Evolutionary conservation across 352 stramenopile genomes (phyloP), one percentile per base, ranked within the genome.

Genomic region (Globisporangium alternatum): DNA sequence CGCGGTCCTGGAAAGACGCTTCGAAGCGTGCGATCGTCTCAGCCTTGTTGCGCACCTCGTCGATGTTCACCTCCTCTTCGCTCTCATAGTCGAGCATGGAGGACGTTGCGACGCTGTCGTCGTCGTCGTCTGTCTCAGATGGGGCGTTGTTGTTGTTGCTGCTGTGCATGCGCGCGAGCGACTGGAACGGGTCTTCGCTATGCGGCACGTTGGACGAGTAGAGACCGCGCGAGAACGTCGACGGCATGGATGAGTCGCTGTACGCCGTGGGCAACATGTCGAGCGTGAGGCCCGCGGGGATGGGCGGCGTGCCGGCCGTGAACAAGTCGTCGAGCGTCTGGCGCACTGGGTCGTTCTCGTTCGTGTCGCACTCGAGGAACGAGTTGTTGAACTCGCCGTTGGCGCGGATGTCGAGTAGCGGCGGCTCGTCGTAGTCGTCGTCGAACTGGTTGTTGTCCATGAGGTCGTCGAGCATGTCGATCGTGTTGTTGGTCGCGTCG

Each of bases 361-460:
- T 68, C 56, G 78, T 88, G 70, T 88, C 78, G 2, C 83, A 68
- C 41, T 77, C 67, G 8, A 88, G 55, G 56, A 88, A 85, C 60
- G 78, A 88, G 60, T 78, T 76, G 49, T 65, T 65, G 61, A 81
- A 58, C 7, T 66, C 56, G 12, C 49, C 41, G 48, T 64, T 55
- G 39, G 52, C 43, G 51, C 57, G 56, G 25, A 58, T 57, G 39
- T 77, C 71, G 33, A 77, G 67, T 37, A 81, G 69, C 9, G 69
- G 56, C 39, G 71, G 71, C 4, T 65, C 56, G 35, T 41, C 35
- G 35, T 41, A 10, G 5, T 61, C 33, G 37, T 61, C 56, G 9
- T 61, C 56, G 12, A 19, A 33, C 31, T 57, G 66, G 2, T 66
- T 71, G 30, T 70, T 66, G 35, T 74, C 58, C 31, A 74, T 35